A percentile compares a stretch with the other conserved stretches of the same genome.
These are phyloP conservation scores for Talaromyces proteolyticus DNA, from an alignment of 495 filamentous ascomycete genomes.

Conservation along the genomic window DNA sequence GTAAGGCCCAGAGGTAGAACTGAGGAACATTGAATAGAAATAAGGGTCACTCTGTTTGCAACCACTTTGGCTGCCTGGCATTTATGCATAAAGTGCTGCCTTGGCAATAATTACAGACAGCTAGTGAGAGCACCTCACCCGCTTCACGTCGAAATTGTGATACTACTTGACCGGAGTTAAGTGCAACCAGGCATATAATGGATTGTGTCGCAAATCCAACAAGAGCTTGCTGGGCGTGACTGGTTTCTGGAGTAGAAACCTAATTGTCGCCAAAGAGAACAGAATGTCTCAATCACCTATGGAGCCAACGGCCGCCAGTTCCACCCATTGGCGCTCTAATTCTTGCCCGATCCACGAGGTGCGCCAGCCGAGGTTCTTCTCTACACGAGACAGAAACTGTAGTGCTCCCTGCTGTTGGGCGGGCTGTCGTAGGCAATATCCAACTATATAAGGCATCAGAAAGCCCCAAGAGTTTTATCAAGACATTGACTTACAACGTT, in stretches of 20 bases:
- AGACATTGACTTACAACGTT: constrained; percentile 23
- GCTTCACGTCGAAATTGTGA: not conserved
- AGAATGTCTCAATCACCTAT: not conserved
- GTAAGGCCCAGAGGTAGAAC: not conserved
- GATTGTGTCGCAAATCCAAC: not conserved
- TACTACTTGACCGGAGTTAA: not conserved
- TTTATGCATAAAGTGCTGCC: not conserved
- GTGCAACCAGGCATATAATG: not conserved
- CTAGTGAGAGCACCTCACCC: no score
- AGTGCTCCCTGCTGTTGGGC: constrained; percentile 26
- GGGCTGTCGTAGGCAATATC: constrained; percentile 25
- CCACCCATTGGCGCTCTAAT: constrained; percentile 23
- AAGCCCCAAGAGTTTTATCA: not conserved
- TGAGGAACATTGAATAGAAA: not conserved
- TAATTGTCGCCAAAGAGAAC: not conserved
- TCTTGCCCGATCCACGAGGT: constrained; percentile 26
- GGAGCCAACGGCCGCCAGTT: constrained; percentile 16
- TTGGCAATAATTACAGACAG: no score
- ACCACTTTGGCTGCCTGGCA: not conserved
- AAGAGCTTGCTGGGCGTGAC: not conserved
- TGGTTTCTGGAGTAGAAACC: not conserved
- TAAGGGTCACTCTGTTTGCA: not conserved
- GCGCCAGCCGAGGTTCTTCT: constrained; percentile 27
- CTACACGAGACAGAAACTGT: constrained; percentile 21
- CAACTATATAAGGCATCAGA: constrained; percentile 13